These are phyloP conservation scores for Fraxinus velutina DNA, from an alignment of 305 asterid genomes.

Conservation along the genomic window DNA sequence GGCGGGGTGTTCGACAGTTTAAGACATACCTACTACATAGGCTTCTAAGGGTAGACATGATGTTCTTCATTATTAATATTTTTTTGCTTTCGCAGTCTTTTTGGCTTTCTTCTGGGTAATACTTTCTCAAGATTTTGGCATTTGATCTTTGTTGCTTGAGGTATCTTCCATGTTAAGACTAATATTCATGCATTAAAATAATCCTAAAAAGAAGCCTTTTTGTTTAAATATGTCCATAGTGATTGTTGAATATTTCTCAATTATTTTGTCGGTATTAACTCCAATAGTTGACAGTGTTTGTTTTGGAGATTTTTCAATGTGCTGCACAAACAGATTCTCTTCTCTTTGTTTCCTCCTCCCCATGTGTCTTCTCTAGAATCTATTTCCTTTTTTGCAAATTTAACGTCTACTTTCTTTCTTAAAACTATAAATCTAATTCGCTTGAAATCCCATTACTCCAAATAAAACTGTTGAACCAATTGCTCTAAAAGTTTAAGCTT, in stretches of 20 bases:
- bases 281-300: background rate
- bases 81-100: slow-evolving; percentile 10
- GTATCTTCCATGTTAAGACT: background rate
- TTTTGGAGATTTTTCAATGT: background rate
- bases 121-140: background rate
- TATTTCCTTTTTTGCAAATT: background rate
- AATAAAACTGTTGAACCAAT: background rate
- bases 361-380: background rate
- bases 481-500: background rate
- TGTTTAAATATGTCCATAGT: background rate
- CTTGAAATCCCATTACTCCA: background rate
- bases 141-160: background rate
- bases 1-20: slow-evolving; percentile 96
- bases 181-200: background rate
- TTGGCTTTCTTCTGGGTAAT: background rate
- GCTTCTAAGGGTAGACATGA: slow-evolving; percentile 63
- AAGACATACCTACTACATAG: slow-evolving; percentile 84
- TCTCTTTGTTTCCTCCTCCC: background rate
- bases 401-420: background rate
- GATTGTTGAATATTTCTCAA: background rate
- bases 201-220: background rate
- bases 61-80: slow-evolving; percentile 23
- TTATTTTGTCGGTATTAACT: background rate
- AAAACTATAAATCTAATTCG: background rate
- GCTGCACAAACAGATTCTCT: background rate